phyloP scores from a whole-genome alignment of 1,139 yeast genomes.

The Nematodospora anomalae region DNA sequence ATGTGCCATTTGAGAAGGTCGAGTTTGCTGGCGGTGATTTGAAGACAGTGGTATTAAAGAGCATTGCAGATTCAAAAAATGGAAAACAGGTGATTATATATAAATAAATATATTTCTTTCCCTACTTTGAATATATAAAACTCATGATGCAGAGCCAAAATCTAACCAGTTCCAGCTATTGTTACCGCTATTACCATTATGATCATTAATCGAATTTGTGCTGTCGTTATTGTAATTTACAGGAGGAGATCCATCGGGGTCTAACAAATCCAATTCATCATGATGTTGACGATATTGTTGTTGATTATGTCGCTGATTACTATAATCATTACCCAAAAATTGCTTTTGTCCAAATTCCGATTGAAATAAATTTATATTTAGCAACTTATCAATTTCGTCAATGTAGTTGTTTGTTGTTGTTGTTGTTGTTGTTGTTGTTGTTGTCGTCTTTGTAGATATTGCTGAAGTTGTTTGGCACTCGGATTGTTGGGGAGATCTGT shows the following conservation, averaged over 20 bases:
- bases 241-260: conserved; percentile 14
- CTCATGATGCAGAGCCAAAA: conserved; percentile 16
- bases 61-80: conserved; percentile 40
- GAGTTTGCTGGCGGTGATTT: conserved; percentile 47
- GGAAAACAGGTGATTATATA: conserved; percentile 39
- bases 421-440: neutral
- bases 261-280: conserved; percentile 14
- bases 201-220: conserved; percentile 10
- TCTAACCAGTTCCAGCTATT: conserved; percentile 33
- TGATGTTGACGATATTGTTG: conserved; percentile 18
- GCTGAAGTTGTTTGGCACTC: neutral
- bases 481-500: neutral
- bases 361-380: conserved; percentile 43
- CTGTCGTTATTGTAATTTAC: conserved; percentile 1
- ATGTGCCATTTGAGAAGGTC: conserved; percentile 46
- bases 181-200: conserved; percentile 14
- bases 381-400: conserved; percentile 45
- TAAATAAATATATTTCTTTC: conserved; percentile 9
- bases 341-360: conserved; percentile 29
- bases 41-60: conserved; percentile 45
- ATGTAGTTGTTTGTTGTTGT: conserved; percentile 14
- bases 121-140: neutral
- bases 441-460: conserved; percentile 3
- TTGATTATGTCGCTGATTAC: conserved; percentile 5
- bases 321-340: conserved; percentile 7